phyloP scores from a whole-genome alignment of 2,329 filamentous ascomycete genomes.

The Boeremia lycopersici region DNA sequence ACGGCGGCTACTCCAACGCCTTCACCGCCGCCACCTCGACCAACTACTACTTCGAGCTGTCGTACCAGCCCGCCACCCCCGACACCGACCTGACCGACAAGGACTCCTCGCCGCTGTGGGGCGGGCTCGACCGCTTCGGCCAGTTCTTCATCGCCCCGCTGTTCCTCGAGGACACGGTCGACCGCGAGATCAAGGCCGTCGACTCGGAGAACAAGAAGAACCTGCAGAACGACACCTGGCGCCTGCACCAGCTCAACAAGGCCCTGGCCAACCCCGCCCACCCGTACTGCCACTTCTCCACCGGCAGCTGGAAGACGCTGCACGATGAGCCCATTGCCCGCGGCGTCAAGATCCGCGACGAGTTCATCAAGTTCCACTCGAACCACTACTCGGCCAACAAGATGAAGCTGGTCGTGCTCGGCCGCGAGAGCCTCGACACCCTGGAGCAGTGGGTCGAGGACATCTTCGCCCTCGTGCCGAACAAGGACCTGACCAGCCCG shows the following conservation, averaged over 20 bases:
- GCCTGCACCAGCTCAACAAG: conserved; percentile 85
- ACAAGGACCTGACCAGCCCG: conserved; percentile 76
- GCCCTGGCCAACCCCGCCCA: conserved; percentile 85
- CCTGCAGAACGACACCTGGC: conserved; percentile 86
- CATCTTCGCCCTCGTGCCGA: conserved; percentile 78
- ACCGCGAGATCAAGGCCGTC: conserved; percentile 85
- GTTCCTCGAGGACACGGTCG: conserved; percentile 82
- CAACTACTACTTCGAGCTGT: conserved; percentile 97
- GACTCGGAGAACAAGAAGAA: conserved; percentile 99
- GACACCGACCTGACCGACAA: conserved; percentile 44
- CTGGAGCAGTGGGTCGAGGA: conserved; percentile 84
- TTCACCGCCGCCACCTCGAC: conserved; percentile 93
- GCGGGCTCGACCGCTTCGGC: conserved; percentile 86
- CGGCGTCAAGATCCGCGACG: conserved; percentile 83
- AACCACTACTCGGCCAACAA: conserved; percentile 90
- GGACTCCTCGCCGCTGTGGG: conserved; percentile 69
- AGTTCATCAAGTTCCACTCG: conserved; percentile 90
- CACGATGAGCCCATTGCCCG: conserved; percentile 79
- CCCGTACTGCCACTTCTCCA: conserved; percentile 90
- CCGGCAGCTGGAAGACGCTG: conserved; percentile 83
- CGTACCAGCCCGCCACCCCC: conserved; percentile 64
- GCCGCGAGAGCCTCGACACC: conserved; percentile 79
- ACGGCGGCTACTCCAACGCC: conserved; percentile 92
- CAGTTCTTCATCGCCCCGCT: conserved; percentile 92
- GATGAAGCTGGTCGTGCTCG: conserved; percentile 90